Conservation (phyloP, 2,329 filamentous ascomycete species). For the Thielaviopsis cerberus region DNA sequence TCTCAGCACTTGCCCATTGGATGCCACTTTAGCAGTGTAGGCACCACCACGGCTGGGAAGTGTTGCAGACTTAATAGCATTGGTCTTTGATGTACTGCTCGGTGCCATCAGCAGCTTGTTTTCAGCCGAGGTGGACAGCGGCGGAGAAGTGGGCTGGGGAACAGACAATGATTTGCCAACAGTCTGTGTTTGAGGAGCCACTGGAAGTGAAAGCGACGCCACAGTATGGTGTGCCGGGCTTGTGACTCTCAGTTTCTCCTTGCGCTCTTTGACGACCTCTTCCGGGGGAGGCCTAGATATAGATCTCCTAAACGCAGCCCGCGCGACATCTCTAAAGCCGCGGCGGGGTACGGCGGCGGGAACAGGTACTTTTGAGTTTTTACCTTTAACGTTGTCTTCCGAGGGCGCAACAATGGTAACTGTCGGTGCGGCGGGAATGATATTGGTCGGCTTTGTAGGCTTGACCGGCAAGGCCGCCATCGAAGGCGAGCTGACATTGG, state of each 20-base stretch:
- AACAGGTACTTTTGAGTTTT: not conserved
- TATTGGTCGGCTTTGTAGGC: not conserved
- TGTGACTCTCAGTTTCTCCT: not conserved
- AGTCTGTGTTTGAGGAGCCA: not conserved
- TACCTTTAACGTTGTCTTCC: not conserved
- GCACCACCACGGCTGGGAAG: not conserved
- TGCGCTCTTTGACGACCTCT: not conserved
- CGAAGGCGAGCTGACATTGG: not conserved
- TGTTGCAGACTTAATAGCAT: not conserved
- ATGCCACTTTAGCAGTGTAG: not conserved
- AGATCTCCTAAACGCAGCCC: constrained; percentile 7
- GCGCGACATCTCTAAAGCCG: constrained; percentile 9
- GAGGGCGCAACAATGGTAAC: constrained; percentile 6
- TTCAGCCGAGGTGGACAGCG: not conserved
- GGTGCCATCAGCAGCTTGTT: not conserved
- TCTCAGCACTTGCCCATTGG: not conserved
- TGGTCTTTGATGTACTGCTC: not conserved
- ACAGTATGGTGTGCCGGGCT: constrained; percentile 8
- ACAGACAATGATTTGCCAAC: not conserved
- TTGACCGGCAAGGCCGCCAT: not conserved
- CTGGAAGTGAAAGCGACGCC: not conserved
- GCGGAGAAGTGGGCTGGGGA: not conserved
- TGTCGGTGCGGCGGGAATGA: constrained; percentile 1
- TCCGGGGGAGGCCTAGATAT: constrained; percentile 4
- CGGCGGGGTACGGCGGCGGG: not conserved